A percentile compares a stretch with the other conserved stretches of the same genome.
Evolutionary conservation across 2,329 filamentous ascomycete genomes (phyloP).

Genomic region (Sporothrix humicola): DNA sequence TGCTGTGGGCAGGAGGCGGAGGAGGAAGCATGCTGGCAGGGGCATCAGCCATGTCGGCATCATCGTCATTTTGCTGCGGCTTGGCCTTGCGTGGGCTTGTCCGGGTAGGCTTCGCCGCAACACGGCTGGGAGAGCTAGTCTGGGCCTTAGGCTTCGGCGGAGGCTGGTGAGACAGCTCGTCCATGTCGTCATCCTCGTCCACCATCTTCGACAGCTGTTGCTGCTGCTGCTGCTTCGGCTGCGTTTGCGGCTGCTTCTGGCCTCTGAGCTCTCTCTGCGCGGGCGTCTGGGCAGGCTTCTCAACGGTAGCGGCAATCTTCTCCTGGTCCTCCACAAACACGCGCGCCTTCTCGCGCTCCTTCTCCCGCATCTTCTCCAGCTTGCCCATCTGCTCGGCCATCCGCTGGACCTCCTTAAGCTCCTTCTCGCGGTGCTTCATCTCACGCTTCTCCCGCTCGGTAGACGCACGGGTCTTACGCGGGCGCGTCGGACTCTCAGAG

Average conservation of each 20-base stretch:
- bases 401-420: slow-evolving; percentile 65
- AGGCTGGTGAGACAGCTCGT: slow-evolving; percentile 35
- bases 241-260: slow-evolving; percentile 47
- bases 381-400: slow-evolving; percentile 66
- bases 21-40: slow-evolving; percentile 58
- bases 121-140: slow-evolving; percentile 45
- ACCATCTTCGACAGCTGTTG: slow-evolving; percentile 31
- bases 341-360: slow-evolving; percentile 71
- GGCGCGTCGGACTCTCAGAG: slow-evolving; percentile 52
- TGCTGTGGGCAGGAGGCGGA: slow-evolving; percentile 44
- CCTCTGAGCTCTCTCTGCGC: slow-evolving; percentile 58
- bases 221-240: slow-evolving; percentile 1
- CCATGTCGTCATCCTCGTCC: slow-evolving; percentile 36
- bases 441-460: slow-evolving; percentile 60
- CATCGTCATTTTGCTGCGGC: slow-evolving; percentile 47
- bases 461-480: slow-evolving; percentile 62
- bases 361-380: slow-evolving; percentile 71
- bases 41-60: slow-evolving; percentile 63
- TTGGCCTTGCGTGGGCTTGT: slow-evolving; percentile 60
- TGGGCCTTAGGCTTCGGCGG: slow-evolving; percentile 20
- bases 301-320: slow-evolving; percentile 52
- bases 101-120: slow-evolving; percentile 53
- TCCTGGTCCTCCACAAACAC: slow-evolving; percentile 65
- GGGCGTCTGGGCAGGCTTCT: slow-evolving; percentile 53
- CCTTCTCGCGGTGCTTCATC: slow-evolving; percentile 66